Conservation (phyloP, 805 yeast species). For the Candida wancherniae region DNA sequence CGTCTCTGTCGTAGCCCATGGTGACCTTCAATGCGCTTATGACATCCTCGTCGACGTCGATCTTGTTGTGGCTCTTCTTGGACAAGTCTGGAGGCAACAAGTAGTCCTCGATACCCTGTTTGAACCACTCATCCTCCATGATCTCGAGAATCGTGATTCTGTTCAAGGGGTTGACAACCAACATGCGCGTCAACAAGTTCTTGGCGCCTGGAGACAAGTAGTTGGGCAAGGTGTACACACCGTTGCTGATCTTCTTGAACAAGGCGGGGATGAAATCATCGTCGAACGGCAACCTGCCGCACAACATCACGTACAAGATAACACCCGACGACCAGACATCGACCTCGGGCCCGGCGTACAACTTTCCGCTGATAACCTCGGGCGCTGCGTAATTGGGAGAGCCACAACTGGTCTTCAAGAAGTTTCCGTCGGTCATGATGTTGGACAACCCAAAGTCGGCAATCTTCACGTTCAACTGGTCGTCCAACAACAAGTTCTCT, state of each 20-base stretch:
- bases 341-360: conserved; percentile 97
- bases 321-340: conserved; percentile 99
- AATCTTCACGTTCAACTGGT: conserved; percentile 84
- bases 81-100: conserved; percentile 55
- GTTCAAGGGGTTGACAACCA: conserved; percentile 90
- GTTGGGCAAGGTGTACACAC: conserved; percentile 87
- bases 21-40: conserved; percentile 70
- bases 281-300: conserved; percentile 93
- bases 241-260: conserved; percentile 87
- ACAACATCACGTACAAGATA: conserved; percentile 88
- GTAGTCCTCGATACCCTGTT: conserved; percentile 72
- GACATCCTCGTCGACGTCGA: conserved; percentile 67
- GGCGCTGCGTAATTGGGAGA: conserved; percentile 98
- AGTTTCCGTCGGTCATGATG: conserved; percentile 97
- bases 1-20: conserved; percentile 86
- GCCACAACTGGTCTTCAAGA: conserved; percentile 91
- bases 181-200: conserved; percentile 76
- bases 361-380: conserved; percentile 89
- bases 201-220: conserved; percentile 84
- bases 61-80: conserved; percentile 31
- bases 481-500: conserved; percentile 85
- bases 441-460: conserved; percentile 95
- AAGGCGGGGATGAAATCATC: conserved; percentile 94
- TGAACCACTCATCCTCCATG: conserved; percentile 93
- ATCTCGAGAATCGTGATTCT: conserved; percentile 91